phyloP scores from a whole-genome alignment of 495 filamentous ascomycete species.

The Xylaria cubensis region DNA sequence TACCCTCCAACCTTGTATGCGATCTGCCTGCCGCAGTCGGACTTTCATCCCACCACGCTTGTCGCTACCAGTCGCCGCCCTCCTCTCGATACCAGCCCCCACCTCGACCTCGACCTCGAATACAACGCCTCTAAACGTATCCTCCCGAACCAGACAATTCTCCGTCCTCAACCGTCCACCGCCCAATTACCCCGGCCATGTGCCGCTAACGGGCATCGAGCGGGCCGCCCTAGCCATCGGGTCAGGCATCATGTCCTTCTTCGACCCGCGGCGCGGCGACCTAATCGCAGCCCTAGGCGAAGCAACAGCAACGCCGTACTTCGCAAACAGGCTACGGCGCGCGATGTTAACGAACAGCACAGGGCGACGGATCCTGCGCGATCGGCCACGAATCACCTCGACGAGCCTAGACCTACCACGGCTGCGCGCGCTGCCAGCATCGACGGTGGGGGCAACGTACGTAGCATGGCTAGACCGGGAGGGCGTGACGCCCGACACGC shows the following conservation, averaged over 20 bases:
- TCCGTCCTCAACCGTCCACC: slow-evolving; percentile 81
- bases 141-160: slow-evolving; percentile 51
- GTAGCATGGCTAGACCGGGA: slow-evolving; percentile 88
- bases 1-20: slow-evolving; percentile 8
- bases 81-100: slow-evolving; percentile 3
- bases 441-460: slow-evolving; percentile 86
- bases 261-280: slow-evolving; percentile 84
- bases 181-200: slow-evolving; percentile 88
- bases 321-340: slow-evolving; percentile 88
- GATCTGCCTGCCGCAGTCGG: slow-evolving; percentile 15
- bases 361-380: slow-evolving; percentile 88
- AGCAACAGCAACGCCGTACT: slow-evolving; percentile 92
- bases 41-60: slow-evolving; percentile 11
- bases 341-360: slow-evolving; percentile 87
- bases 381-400: slow-evolving; percentile 87
- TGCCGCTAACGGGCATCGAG: slow-evolving; percentile 83
- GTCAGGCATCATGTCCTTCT: slow-evolving; percentile 78
- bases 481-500: slow-evolving; percentile 90
- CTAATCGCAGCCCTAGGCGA: slow-evolving; percentile 93
- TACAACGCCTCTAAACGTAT: background rate
- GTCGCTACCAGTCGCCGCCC: background rate
- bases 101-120: background rate
- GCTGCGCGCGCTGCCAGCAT: slow-evolving; percentile 73
- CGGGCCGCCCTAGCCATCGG: slow-evolving; percentile 79
- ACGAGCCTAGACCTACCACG: slow-evolving; percentile 70